These are phyloP conservation scores for Micractinium sp. DNA, from an alignment of 139 green algal genomes.

Conservation along the genomic window DNA sequence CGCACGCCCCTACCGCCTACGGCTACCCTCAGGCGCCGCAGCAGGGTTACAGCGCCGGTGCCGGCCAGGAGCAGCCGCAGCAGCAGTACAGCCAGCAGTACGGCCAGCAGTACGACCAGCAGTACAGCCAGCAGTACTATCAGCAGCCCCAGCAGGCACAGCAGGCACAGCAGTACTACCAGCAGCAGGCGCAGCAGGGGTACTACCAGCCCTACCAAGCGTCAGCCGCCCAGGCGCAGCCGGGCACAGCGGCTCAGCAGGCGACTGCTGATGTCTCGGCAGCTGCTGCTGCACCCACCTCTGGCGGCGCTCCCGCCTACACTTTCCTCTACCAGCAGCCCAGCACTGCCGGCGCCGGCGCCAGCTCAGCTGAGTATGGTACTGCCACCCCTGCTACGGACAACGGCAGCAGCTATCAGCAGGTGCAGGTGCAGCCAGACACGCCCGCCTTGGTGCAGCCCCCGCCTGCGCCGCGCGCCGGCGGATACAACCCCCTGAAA, in stretches of 20 bases:
- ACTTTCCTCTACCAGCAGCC: neutral
- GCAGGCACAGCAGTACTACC: neutral
- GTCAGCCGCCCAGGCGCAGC: neutral
- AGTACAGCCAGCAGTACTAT: neutral
- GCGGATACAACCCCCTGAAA: neutral
- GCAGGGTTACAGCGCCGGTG: neutral
- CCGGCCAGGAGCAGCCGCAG: neutral
- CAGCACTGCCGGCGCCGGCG: neutral
- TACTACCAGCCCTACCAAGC: neutral
- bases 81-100: neutral
- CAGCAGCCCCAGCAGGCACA: neutral
- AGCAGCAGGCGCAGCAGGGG: constrained; percentile 9
- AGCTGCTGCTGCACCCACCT: neutral
- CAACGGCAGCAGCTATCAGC: neutral
- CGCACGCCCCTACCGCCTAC: neutral
- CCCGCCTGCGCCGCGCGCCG: neutral
- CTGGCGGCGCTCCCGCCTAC: neutral
- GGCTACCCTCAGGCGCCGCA: neutral
- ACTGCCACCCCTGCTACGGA: too few relatives aligned
- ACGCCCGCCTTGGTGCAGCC: neutral
- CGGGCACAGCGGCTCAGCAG: neutral
- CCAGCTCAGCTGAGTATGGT: neutral
- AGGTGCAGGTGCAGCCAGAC: neutral
- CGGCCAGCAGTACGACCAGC: neutral
- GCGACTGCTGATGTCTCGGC: neutral